Conservation (phyloP, 352 stramenopile species). For the Pythium catenulatum region DNA sequence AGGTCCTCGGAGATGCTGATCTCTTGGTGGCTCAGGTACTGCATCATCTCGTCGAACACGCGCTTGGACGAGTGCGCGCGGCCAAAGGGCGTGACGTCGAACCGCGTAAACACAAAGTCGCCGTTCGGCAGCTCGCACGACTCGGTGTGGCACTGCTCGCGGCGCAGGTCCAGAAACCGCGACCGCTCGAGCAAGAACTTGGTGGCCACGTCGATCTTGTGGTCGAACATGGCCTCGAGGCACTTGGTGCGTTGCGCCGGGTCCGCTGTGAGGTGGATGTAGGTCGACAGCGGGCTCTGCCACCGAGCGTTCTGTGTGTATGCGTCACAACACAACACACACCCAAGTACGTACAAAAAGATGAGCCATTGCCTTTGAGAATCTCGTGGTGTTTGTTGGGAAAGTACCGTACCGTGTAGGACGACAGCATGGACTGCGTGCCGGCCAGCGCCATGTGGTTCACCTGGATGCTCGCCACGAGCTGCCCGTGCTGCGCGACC, state of each 20-base stretch:
- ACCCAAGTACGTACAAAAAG: not conserved
- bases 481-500: not conserved
- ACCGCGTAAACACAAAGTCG: slow-evolving; percentile 49
- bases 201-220: slow-evolving; percentile 21
- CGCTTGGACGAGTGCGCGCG: not conserved
- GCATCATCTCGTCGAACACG: slow-evolving; percentile 39
- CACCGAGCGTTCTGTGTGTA: slow-evolving; percentile 8
- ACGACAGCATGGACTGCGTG: slow-evolving; percentile 49
- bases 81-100: slow-evolving; percentile 47
- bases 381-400: no score
- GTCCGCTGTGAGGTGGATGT: slow-evolving; percentile 35
- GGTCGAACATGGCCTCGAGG: not conserved
- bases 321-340: not conserved
- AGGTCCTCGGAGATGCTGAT: slow-evolving; percentile 56
- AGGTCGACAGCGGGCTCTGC: slow-evolving; percentile 18
- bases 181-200: slow-evolving; percentile 31
- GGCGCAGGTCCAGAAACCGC: slow-evolving; percentile 31
- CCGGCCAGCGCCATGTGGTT: slow-evolving; percentile 43
- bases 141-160: slow-evolving; percentile 33
- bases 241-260: not conserved
- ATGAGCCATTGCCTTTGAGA: no score
- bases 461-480: not conserved
- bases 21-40: slow-evolving; percentile 44
- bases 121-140: slow-evolving; percentile 23
- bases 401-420: slow-evolving; percentile 21